Percentiles rank a stretch among this genome's conserved stretches.
Conservation (phyloP, 2,329 filamentous ascomycete species). For the Calonectria pseudoreteaudii region DNA sequence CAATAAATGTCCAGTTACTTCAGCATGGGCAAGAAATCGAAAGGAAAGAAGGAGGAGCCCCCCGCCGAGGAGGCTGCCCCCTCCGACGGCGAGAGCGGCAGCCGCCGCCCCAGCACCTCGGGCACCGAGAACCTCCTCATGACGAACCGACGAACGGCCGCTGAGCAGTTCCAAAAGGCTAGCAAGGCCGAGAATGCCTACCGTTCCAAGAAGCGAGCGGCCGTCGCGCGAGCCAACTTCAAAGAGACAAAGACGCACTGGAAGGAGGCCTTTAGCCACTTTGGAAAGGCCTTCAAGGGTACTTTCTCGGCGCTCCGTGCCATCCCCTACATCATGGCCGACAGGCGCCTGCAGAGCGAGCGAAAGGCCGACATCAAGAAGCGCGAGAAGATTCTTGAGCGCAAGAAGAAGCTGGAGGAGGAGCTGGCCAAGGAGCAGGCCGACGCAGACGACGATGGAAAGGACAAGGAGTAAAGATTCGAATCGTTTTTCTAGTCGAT, state of each 20-base stretch:
- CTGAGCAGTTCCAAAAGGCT: conserved; percentile 52
- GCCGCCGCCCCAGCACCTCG: conserved; percentile 53
- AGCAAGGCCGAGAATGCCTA: conserved; percentile 56
- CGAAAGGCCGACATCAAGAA: conserved; percentile 45
- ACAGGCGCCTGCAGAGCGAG: conserved; percentile 50
- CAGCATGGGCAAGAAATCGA: conserved; percentile 20
- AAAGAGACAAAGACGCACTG: conserved; percentile 55
- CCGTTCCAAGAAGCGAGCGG: conserved; percentile 54
- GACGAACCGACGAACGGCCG: conserved; percentile 52
- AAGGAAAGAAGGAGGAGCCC: not conserved
- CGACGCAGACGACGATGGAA: conserved; percentile 19
- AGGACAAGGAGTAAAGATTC: conserved; percentile 10
- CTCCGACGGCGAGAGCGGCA: not conserved
- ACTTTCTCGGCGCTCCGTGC: conserved; percentile 46
- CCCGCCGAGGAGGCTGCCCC: not conserved
- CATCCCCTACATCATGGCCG: conserved; percentile 50
- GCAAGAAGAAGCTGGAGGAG: conserved; percentile 35
- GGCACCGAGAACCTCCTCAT: conserved; percentile 57
- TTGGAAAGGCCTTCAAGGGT: conserved; percentile 49
- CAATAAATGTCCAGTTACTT: conserved; percentile 1
- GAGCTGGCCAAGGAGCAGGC: conserved; percentile 37
- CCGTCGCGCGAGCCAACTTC: conserved; percentile 52
- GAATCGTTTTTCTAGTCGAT: not conserved
- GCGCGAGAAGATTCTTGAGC: conserved; percentile 51
- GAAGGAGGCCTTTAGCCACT: conserved; percentile 49